Base-by-base conservation (phyloP, 306 rosid genomes). In the Trifolium subterraneum region DNA sequence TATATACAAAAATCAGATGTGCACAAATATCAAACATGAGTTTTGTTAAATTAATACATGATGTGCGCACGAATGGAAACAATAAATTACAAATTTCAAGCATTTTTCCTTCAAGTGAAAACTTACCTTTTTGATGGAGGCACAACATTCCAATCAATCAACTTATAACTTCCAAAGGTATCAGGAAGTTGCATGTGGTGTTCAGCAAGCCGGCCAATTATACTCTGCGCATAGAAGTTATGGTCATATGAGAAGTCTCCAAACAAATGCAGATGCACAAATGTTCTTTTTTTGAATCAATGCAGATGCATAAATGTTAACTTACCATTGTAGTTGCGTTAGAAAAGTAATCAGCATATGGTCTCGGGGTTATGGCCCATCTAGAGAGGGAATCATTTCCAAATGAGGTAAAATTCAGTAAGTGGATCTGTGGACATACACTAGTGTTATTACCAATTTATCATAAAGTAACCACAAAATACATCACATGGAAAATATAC, bases 171-270 rank as follows among this genome's bases (percentile, higher is more conserved):
- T 79, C 90, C 90, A 73, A 88, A 95, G 79, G 83, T 72, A 42
- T 56, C 86, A 78, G 97, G 97, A 85, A 95, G 86, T 61, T 87
- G 81, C 82, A 92, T 14, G 22, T 2, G 89, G 71, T 88, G 90
- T 64, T 88, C 90, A 22, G 86, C 75, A 77, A 95, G 87, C 80
- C 51, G 84, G 71, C 83, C 15, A 84, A 90, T 85, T 68, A 90
- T 90, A 62, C 52, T 81, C 99, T 94, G 94, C 8, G 33, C 13
- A 29, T 25, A 68, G 71, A 82, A 74, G 62, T 74, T 50, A 68
- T 7, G 15, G 71, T 75, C 62, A 81, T 63, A 61, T 45, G 15
- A 42, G 39, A 47, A 75, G 59, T 78, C 74, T 60, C 83, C 74
- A 85, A 25, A 31, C 67, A 84, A 84, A 80, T 22, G 78, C 60